These are phyloP conservation scores for Eutrema yunnanense DNA, from an alignment of 345 rosid species.

Conservation along the genomic window DNA sequence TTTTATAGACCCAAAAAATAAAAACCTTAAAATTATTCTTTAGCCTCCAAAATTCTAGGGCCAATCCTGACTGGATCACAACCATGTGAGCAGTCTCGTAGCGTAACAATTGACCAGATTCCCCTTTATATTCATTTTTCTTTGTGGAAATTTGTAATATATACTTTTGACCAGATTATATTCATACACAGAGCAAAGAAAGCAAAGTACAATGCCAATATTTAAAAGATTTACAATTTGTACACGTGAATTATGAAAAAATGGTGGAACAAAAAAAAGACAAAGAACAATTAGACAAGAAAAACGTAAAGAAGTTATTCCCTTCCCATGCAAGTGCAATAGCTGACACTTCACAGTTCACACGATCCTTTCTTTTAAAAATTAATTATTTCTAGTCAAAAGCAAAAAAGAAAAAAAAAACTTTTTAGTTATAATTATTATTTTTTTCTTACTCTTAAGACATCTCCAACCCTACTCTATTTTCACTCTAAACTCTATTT, in stretches of 20 bases:
- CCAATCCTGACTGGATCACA: too few relatives aligned
- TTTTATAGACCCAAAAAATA: too few relatives aligned
- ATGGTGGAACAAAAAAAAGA: background rate
- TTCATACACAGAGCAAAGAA: slow-evolving; percentile 2
- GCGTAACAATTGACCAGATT: slow-evolving; percentile 1
- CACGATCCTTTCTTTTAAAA: background rate
- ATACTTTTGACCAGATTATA: slow-evolving; percentile 2
- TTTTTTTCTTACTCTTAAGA: too few relatives aligned
- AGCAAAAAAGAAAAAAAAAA: background rate
- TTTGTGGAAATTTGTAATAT: background rate
- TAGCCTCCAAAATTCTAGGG: too few relatives aligned
- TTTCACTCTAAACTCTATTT: too few relatives aligned
- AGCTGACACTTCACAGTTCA: slow-evolving; percentile 6
- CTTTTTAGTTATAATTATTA: too few relatives aligned
- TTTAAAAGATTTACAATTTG: background rate
- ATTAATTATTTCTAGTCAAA: background rate
- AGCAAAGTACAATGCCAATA: background rate
- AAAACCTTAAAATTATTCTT: too few relatives aligned
- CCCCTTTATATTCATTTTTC: background rate
- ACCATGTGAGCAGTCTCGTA: too few relatives aligned
- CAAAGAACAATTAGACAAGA: background rate
- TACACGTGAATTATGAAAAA: background rate
- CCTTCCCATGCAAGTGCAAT: slow-evolving; percentile 18
- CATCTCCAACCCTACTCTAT: too few relatives aligned
- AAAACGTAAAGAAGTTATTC: background rate